Evolutionary conservation across 225 moss, liverwort and hornwort species (phyloP).

Genomic region (Lunularia cruciata): DNA sequence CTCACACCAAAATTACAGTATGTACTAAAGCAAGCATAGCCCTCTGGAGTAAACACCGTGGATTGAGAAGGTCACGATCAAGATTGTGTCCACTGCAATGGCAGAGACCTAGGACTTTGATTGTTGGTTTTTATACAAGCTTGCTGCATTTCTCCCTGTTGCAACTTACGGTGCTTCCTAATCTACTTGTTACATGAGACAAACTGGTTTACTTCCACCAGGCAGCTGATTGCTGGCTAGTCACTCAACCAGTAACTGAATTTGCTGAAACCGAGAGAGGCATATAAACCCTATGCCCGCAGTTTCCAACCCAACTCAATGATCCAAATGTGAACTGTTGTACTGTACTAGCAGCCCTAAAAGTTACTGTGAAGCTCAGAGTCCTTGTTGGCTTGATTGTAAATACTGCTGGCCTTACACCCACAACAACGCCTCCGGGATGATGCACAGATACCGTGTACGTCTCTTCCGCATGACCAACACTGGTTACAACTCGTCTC

Average conservation of each 20-base stretch:
- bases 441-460: conserved; percentile 46
- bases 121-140: not conserved
- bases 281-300: conserved; percentile 60
- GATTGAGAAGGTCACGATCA: no score
- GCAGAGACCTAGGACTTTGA: not conserved
- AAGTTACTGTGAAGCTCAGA: conserved; percentile 48
- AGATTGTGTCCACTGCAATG: not conserved
- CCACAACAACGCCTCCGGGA: conserved; percentile 59
- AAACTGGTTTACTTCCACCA: no score
- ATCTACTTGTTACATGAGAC: no score
- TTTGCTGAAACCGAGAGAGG: conserved; percentile 69
- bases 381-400: conserved; percentile 40
- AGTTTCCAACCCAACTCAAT: conserved; percentile 59
- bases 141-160: not conserved
- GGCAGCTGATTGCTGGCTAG: no score
- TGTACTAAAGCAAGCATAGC: no score
- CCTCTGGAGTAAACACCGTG: no score
- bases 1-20: no score
- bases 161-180: not conserved
- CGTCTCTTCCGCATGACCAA: conserved; percentile 40
- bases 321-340: conserved; percentile 72
- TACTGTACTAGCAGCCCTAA: conserved; percentile 53
- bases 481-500: conserved; percentile 58
- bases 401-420: conserved; percentile 51
- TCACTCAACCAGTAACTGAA: conserved; percentile 31